Conservation (phyloP, 1,284 basidiomycete genomes). For the Sutorius eximius region DNA sequence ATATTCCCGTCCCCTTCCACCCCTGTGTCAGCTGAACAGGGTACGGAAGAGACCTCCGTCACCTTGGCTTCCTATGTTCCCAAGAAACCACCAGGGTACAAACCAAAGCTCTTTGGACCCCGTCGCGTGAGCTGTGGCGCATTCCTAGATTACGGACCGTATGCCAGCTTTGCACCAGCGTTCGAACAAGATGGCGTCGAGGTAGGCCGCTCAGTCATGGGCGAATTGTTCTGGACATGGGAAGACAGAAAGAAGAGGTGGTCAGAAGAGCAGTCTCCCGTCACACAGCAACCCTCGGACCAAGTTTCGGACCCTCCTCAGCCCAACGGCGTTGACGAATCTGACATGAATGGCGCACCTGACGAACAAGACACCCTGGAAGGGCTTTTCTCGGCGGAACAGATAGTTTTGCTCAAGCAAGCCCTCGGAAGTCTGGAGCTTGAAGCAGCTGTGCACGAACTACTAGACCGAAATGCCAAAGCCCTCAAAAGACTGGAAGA, state of each 20-base stretch:
- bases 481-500: slow-evolving; percentile 63
- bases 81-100: slow-evolving; percentile 40
- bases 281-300: slow-evolving; percentile 5
- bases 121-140: slow-evolving; percentile 58
- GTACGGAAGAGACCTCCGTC: slow-evolving; percentile 13
- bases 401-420: slow-evolving; percentile 54
- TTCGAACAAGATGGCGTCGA: slow-evolving; percentile 73
- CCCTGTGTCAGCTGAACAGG: slow-evolving; percentile 30
- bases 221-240: slow-evolving; percentile 52
- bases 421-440: slow-evolving; percentile 59
- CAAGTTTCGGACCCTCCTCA: not conserved
- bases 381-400: slow-evolving; percentile 54
- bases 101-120: slow-evolving; percentile 43
- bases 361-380: slow-evolving; percentile 42
- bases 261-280: slow-evolving; percentile 16
- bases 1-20: slow-evolving; percentile 62
- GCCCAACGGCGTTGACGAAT: slow-evolving; percentile 13
- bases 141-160: slow-evolving; percentile 76
- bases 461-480: slow-evolving; percentile 61
- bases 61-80: slow-evolving; percentile 46
- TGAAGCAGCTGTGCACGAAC: slow-evolving; percentile 63
- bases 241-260: slow-evolving; percentile 39
- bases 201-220: slow-evolving; percentile 58
- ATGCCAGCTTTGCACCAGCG: slow-evolving; percentile 70
- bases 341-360: slow-evolving; percentile 3